Conservation (phyloP, 2,329 filamentous ascomycete species). For the Cordyceps javanica region DNA sequence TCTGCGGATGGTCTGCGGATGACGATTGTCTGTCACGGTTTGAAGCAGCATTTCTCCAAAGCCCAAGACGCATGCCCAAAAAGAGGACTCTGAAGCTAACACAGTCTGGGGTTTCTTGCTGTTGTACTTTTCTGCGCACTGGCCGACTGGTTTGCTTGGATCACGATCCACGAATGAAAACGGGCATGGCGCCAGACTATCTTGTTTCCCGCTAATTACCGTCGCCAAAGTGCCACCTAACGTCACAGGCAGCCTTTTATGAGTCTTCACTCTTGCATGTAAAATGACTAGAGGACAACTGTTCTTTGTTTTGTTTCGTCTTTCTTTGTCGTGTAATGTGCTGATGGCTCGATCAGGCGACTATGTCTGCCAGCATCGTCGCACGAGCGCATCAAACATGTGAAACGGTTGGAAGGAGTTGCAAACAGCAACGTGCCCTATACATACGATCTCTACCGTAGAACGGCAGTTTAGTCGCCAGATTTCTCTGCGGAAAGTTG, state of each 20-base stretch:
- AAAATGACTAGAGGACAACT: not conserved
- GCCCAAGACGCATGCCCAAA: too few species aligned
- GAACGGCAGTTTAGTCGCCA: too few species aligned
- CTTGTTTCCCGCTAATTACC: slow-evolving; percentile 1
- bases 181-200: not conserved
- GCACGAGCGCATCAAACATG: too few species aligned
- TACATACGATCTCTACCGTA: too few species aligned
- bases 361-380: not conserved
- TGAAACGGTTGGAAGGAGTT: too few species aligned
- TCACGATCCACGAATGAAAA: not conserved
- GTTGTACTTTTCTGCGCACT: not conserved
- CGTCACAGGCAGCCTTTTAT: not conserved
- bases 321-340: not conserved
- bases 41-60: too few species aligned
- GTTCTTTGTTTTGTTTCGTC: not conserved
- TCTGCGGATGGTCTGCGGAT: not conserved
- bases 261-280: not conserved
- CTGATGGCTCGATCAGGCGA: not conserved
- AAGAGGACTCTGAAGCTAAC: not conserved
- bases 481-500: too few species aligned
- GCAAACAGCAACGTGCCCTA: too few species aligned
- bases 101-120: not conserved
- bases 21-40: not conserved
- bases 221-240: not conserved
- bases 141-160: not conserved